A percentile compares a stretch with the other conserved stretches of the same genome.
These are phyloP conservation scores for Axilococcus clingmanii DNA, from an alignment of 139 green algal species.

Conservation along the genomic window DNA sequence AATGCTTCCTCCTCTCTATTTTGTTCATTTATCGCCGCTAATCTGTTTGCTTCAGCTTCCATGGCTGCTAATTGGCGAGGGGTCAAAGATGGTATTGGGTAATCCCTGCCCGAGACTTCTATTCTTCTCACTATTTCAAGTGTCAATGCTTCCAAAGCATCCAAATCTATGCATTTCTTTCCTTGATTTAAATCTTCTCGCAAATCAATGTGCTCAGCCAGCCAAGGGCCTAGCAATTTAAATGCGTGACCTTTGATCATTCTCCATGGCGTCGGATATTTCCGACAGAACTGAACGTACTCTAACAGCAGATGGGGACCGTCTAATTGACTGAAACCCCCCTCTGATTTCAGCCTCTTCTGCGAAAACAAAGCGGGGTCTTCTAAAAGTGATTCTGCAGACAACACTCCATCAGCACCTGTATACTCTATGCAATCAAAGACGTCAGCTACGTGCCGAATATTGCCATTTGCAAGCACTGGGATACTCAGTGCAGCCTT, in stretches of 20 bases:
- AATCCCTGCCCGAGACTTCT: constrained; percentile 30
- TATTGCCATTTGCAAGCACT: constrained; percentile 86
- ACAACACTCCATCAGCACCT: constrained; percentile 74
- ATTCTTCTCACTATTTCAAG: constrained; percentile 37
- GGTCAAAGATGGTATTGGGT: constrained; percentile 41
- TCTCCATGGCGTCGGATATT: constrained; percentile 62
- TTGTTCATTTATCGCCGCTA: constrained; percentile 57
- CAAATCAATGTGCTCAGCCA: constrained; percentile 81
- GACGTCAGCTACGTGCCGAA: constrained; percentile 55
- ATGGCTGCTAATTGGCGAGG: constrained; percentile 19
- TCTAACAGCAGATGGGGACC: constrained; percentile 53
- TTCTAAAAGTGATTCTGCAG: constrained; percentile 70
- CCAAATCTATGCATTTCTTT: background rate
- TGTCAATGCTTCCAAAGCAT: constrained; percentile 26
- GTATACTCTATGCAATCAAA: constrained; percentile 64
- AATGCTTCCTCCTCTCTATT: constrained; percentile 43
- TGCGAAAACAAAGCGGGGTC: constrained; percentile 74
- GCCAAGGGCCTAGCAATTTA: constrained; percentile 64
- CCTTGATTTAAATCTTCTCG: constrained; percentile 55
- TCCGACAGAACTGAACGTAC: constrained; percentile 69
- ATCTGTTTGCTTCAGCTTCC: constrained; percentile 28
- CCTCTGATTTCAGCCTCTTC: constrained; percentile 2
- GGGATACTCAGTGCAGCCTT: constrained; percentile 52
- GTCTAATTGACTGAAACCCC: constrained; percentile 23
- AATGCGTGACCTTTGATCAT: constrained; percentile 76